Evolutionary conservation across 306 rosid genomes (phyloP), one percentile per base, ranked within the genome.

Genomic region (Senna tora): DNA sequence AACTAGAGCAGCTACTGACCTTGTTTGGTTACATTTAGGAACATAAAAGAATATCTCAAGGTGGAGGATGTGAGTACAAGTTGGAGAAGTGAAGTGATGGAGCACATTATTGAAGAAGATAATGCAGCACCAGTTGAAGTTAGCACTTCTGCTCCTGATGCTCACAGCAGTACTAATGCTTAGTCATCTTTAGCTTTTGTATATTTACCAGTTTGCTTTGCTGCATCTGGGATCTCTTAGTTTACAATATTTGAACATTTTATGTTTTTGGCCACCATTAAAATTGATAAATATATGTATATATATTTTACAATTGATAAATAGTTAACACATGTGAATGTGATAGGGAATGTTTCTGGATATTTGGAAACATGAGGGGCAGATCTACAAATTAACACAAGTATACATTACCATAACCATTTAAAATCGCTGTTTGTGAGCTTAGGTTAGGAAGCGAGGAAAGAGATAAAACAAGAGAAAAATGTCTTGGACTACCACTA

Each of bases 401-500:
- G 38, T 43, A 41, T 12, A 10, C 51, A 25, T 25, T 25, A 25
- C 30, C 30, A 25, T n/a, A n/a, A n/a, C n/a, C n/a, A 12, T 5
- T 15, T 43, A 65, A 43, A 41, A 6, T 42, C 36, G 13, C 19
- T 0, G 16, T 54, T 12, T 4, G 60, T 7, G 34, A 0, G 7
- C 0, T 17, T 14, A 28, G 58, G 14, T 19, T 30, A 1, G 38
- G 2, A 8, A 11, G 43, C 9, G 62, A 59, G 63, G 30, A 71
- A 53, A 69, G 75, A 76, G 75, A 65, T 61, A 64, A 55, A 50
- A 10, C 28, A 21, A 21, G 58, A 62, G 30, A 65, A 61, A 60
- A 16, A 84, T 75, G 88, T 59, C 83, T 57, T 77, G 68, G 67
- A 74, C 83, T 57, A 73, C 62, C 64, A 75, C 51, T 21, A 50